Base-by-base conservation (phyloP, 768 basidiomycete genomes). In the Hydnomerulius pinastri region DNA sequence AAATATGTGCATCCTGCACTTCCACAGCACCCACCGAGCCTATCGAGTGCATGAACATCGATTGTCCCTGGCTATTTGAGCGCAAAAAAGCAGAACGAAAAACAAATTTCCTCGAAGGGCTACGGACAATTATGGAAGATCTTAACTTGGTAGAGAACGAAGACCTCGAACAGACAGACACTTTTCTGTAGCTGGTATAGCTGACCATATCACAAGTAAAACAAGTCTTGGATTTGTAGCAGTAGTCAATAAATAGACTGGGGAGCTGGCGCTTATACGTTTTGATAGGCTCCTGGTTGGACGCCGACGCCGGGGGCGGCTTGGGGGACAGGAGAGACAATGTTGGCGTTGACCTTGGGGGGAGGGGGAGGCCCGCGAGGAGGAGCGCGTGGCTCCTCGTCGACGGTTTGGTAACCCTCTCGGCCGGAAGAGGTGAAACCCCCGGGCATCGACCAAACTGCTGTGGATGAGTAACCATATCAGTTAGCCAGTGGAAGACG, bases 51-150 rank as follows among this genome's bases (percentile, higher is more conserved):
- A 84, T 88, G 60, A 92, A 90, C 7, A 71, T 90, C 39, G 93
- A 97, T 62, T 98, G 95, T 64, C 80, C 86, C 0, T 87, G 90
- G 82, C 67, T 93, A 28, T 97, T 83, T 57, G 79, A 85, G 25
- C 75, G 91, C 29, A 80, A 78, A 53, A 85, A 81, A 57, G 73
- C 77, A 5, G 83, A 86, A 52, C 59, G 64, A 51, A 75, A 70
- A 50, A 38, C 53, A 5, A 68, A 67, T 37, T 59, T 48, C n/a
- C 45, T 74, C 20, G 63, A 64, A 12, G 61, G 61, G 7, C 43
- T 74, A 11, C 53, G 59, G 17, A 63, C 57, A 27, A 23, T 75
- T 12, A 53, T 75, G 6, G 65, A 70, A 25, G 57, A 66, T 18
- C 18, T 66, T 46, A 62, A 59, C 32, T 30, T 51, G 12, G 35